Evolutionary conservation across 371 early-diverging fungal species (phyloP).

Genomic region (Capillidium rhysosporum): DNA sequence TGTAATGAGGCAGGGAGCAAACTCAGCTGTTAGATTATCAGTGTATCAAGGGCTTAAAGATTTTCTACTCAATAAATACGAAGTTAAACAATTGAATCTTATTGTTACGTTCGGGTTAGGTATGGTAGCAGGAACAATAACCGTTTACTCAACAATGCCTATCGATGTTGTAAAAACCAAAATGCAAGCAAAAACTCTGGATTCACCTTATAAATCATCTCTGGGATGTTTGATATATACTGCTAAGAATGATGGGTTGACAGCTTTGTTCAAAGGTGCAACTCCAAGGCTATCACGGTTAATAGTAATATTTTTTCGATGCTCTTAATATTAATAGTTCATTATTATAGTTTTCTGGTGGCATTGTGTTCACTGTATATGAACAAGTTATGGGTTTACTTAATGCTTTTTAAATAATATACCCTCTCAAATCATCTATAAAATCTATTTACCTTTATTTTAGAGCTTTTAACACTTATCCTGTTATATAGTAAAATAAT

Average conservation of each 20-base stretch:
- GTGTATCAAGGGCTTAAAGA: slow-evolving; percentile 61
- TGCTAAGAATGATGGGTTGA: slow-evolving; percentile 46
- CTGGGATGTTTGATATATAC: slow-evolving; percentile 53
- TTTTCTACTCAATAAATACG: neutral
- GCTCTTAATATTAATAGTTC: neutral
- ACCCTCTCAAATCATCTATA: too few species aligned
- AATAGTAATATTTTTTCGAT: slow-evolving; percentile 34
- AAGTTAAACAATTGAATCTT: neutral
- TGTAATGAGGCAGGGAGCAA: slow-evolving; percentile 81
- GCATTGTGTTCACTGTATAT: slow-evolving; percentile 82
- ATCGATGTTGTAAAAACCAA: slow-evolving; percentile 86
- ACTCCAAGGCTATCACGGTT: slow-evolving; percentile 73
- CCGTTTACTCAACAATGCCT: slow-evolving; percentile 88
- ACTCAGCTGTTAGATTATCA: slow-evolving; percentile 75
- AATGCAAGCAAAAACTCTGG: slow-evolving; percentile 67
- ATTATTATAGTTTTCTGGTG: slow-evolving; percentile 57
- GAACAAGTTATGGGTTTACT: slow-evolving; percentile 42
- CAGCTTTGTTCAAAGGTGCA: slow-evolving; percentile 80
- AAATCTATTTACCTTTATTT: too few species aligned
- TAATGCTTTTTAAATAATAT: neutral
- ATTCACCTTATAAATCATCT: slow-evolving; percentile 37
- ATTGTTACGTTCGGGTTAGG: slow-evolving; percentile 48
- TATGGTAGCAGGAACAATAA: slow-evolving; percentile 65
- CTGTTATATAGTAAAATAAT: too few species aligned
- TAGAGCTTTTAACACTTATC: too few species aligned